phyloP scores from a whole-genome alignment of 106 monocot species.

The Dendrobium chrysotoxum region DNA sequence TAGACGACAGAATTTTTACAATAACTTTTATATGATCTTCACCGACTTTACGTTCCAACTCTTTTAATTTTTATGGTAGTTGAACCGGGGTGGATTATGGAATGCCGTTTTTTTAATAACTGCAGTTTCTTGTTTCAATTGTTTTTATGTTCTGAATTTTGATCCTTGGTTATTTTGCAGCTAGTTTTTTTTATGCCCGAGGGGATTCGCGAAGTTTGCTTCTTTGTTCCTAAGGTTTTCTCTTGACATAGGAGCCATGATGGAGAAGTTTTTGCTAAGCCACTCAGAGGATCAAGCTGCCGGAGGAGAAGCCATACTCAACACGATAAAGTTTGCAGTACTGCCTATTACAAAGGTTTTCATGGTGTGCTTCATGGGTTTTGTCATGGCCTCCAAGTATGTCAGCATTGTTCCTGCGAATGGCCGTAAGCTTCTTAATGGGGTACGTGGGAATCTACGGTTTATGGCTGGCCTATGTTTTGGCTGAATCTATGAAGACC shows the following conservation, averaged over 20 bases:
- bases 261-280: conserved; percentile 41
- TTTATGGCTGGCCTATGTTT: too few species aligned
- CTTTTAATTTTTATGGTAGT: background rate
- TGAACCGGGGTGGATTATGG: background rate
- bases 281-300: conserved; percentile 28
- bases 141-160: background rate
- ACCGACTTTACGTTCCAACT: too few species aligned
- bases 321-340: conserved; percentile 58
- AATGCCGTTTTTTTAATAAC: background rate
- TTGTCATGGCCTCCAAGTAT: conserved; percentile 80
- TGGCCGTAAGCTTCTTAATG: conserved; percentile 82
- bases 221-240: background rate
- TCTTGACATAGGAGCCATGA: conserved; percentile 4
- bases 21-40: too few species aligned
- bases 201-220: background rate
- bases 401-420: conserved; percentile 65
- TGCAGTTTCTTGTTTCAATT: background rate
- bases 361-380: conserved; percentile 74
- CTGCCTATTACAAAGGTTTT: conserved; percentile 81
- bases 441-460: conserved; percentile 28
- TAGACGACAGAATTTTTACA: background rate
- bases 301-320: conserved; percentile 40
- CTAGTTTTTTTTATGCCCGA: background rate
- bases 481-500: too few species aligned
- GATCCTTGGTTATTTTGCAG: background rate